Base-by-base conservation (phyloP, 2,329 filamentous ascomycete genomes). In the Alternaria infectoria region DNA sequence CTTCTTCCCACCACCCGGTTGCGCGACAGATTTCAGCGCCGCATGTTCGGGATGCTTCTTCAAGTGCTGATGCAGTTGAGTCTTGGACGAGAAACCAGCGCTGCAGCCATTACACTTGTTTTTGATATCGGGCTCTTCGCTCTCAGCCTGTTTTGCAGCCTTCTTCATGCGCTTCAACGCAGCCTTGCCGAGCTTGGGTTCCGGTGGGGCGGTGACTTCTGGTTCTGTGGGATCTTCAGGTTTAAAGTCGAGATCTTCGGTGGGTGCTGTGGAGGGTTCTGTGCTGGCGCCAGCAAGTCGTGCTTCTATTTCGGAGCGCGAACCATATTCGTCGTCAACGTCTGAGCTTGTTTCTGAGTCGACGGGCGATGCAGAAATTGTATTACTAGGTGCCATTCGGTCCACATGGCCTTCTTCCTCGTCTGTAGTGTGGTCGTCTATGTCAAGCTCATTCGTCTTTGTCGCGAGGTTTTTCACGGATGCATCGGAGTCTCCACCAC, bases 101-200 rank as follows among this genome's bases (percentile, higher is more conserved):
- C 89, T 87, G 79, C 96, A 98, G 5, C 89, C 87, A 3, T 91
- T 87, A 76, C 96, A 98, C 71, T 90, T 90, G 57, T 92, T 87
- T 28, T 88, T 82, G 68, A 67, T 21, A 2, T 76, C 77, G 3
- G 65, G 13, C 6, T 66, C 57, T 6, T 77, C 73, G 5, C 68
- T 67, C 2, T 73, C 74, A 5, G 79, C 75, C 40, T 79, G 75
- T 52, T 83, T 81, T 1, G 82, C 83, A 2, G 83, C 83, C 43
- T 77, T 77, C 67, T 83, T 84, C 4, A 80, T 80, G 10, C 82
- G 80, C 67, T 83, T 85, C 61, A 83, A 79, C 1, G 83, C 83
- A 10, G 83, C 83, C 69, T 83, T 83, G 64, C 83, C 83, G 28
- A 83, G 61, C 58, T 83, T 85, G 3, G 78, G 79, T 30, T 56